A percentile compares a stretch with the other conserved stretches of the same genome.
Conservation (phyloP, 805 yeast species). For the Myxozyma mucilagina region DNA sequence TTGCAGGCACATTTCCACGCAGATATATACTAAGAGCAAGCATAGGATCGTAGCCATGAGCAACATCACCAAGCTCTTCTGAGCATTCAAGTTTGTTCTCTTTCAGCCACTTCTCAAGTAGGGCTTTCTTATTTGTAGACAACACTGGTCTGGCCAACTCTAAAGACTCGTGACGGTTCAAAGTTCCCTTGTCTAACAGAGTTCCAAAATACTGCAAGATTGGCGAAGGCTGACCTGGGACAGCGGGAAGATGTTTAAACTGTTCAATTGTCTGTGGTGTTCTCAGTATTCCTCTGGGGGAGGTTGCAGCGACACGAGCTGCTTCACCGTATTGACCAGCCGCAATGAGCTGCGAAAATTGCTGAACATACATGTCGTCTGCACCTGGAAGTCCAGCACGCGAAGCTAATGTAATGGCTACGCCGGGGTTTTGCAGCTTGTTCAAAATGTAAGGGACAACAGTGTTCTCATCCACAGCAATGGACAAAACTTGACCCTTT, state of each 20-base stretch:
- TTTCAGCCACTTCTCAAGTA: conserved; percentile 93
- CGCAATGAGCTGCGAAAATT: conserved; percentile 79
- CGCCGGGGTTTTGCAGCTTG: conserved; percentile 78
- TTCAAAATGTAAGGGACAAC: conserved; percentile 86
- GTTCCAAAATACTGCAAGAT: conserved; percentile 89
- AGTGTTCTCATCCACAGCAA: conserved; percentile 79
- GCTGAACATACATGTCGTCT: conserved; percentile 85
- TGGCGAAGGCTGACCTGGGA: conserved; percentile 94
- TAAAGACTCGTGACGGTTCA: conserved; percentile 88
- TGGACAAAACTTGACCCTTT: conserved; percentile 91
- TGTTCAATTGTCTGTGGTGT: conserved; percentile 92
- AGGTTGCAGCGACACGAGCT: conserved; percentile 95
- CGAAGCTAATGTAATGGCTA: conserved; percentile 85
- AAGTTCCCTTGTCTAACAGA: conserved; percentile 84
- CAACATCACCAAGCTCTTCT: conserved; percentile 97
- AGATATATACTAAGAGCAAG: conserved; percentile 89
- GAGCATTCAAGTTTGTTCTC: conserved; percentile 92
- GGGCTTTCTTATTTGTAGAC: conserved; percentile 90
- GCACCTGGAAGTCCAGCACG: conserved; percentile 98
- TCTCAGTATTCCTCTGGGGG: conserved; percentile 75
- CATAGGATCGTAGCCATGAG: conserved; percentile 80
- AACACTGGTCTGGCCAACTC: conserved; percentile 94
- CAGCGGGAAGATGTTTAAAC: conserved; percentile 84
- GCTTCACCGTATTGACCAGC: conserved; percentile 89
- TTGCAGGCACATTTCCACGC: conserved; percentile 76